Percentiles rank a stretch among this genome's conserved stretches.
Conservation (phyloP, 257 asterid species). For the Solanum okadae region DNA sequence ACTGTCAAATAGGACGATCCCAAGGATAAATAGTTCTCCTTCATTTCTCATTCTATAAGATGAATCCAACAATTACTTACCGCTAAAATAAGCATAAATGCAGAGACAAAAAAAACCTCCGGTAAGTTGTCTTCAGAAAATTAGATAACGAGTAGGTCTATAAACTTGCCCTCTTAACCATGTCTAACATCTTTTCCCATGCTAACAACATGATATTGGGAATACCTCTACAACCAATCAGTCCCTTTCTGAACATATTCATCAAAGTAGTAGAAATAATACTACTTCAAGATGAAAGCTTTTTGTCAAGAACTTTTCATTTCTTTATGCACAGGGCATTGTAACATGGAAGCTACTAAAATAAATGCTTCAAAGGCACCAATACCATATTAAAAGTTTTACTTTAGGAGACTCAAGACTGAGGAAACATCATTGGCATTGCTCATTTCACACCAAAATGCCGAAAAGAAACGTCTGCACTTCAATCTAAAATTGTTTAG, state of each 20-base stretch:
- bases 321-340: neutral
- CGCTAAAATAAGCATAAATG: neutral
- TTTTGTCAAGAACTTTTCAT: neutral
- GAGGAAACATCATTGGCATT: neutral
- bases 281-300: neutral
- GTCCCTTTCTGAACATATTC: neutral
- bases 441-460: neutral
- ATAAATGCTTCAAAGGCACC: neutral
- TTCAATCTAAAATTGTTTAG: neutral
- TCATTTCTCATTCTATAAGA: neutral
- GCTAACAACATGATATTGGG: neutral
- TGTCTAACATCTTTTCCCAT: neutral
- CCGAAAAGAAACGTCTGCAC: neutral
- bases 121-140: neutral
- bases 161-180: neutral
- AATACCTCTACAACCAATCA: neutral
- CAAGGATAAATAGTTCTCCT: neutral
- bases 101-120: neutral
- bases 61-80: neutral
- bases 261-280: neutral
- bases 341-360: neutral
- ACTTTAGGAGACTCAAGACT: neutral
- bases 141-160: neutral
- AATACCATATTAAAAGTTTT: neutral
- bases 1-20: neutral